Evolutionary conservation across 176 grass and related monocot genomes (phyloP).

Genomic region (Avena eriantha): DNA sequence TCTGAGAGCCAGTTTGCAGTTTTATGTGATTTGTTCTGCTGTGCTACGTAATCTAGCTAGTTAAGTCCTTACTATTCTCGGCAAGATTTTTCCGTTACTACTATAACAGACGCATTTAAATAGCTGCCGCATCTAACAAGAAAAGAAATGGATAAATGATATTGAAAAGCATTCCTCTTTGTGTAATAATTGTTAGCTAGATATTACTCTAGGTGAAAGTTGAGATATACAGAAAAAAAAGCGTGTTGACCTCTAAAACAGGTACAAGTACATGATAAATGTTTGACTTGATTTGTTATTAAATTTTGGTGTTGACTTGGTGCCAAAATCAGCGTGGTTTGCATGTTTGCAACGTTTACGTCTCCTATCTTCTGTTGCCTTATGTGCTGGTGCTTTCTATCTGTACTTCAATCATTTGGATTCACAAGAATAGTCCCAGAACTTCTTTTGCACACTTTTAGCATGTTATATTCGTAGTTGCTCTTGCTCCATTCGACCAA

Average conservation of each 20-base stretch:
- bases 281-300: not conserved
- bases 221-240: not conserved
- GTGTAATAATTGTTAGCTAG: not conserved
- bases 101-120: not conserved
- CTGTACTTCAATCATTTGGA: not conserved
- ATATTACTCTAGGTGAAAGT: not conserved
- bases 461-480: not conserved
- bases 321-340: not conserved
- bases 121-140: not conserved
- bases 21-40: not conserved
- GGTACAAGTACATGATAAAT: not conserved
- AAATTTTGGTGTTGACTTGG: slow-evolving; percentile 13
- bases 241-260: not conserved
- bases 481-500: not conserved
- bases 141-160: not conserved
- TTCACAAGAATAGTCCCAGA: not conserved
- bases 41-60: not conserved
- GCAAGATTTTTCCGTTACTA: not conserved
- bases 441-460: slow-evolving; percentile 3
- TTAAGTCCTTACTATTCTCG: not conserved
- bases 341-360: not conserved
- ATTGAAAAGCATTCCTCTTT: not conserved
- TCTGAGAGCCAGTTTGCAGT: not conserved
- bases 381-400: not conserved
- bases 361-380: not conserved